phyloP scores from a whole-genome alignment of 179 eudicot genomes.

The Corrigiola litoralis region DNA sequence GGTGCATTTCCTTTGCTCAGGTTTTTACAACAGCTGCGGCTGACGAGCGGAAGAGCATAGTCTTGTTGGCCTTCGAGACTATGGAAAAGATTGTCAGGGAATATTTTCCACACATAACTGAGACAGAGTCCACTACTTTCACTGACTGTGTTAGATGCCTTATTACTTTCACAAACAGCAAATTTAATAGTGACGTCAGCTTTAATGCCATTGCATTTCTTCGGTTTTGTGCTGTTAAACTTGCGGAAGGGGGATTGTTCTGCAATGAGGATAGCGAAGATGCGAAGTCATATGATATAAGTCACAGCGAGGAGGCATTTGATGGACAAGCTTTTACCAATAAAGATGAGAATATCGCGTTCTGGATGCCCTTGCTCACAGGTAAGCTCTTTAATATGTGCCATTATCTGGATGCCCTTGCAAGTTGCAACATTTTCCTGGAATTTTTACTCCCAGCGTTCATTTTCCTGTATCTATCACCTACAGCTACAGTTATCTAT shows the following conservation, averaged over 20 bases:
- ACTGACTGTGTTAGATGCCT: slow-evolving; percentile 95
- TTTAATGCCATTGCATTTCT: slow-evolving; percentile 98
- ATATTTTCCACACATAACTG: slow-evolving; percentile 89
- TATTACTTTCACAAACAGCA: slow-evolving; percentile 89
- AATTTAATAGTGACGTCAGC: slow-evolving; percentile 88
- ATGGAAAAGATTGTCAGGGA: slow-evolving; percentile 98
- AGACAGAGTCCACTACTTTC: slow-evolving; percentile 84
- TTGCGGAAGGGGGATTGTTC: slow-evolving; percentile 90
- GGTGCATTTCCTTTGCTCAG: slow-evolving; percentile 53
- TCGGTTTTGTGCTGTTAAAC: slow-evolving; percentile 95
- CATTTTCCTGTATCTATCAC: neutral
- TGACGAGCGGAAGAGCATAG: slow-evolving; percentile 90
- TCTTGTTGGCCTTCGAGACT: slow-evolving; percentile 89
- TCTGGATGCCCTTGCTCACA: slow-evolving; percentile 92
- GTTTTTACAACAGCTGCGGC: slow-evolving; percentile 98
- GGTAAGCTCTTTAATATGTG: slow-evolving; percentile 59
- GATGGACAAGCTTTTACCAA: slow-evolving; percentile 42
- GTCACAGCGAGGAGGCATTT: slow-evolving; percentile 31
- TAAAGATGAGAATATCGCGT: slow-evolving; percentile 63
- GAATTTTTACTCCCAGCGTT: neutral
- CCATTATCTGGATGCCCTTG: too few species aligned
- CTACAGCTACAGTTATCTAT: too few species aligned
- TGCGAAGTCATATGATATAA: slow-evolving; percentile 37
- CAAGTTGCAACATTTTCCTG: slow-evolving; percentile 19
- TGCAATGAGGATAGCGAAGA: slow-evolving; percentile 53